A percentile compares a stretch with the other conserved stretches of the same genome.
Evolutionary conservation across 352 stramenopile species (phyloP).

Genomic region (Thraustochytrium striatum): DNA sequence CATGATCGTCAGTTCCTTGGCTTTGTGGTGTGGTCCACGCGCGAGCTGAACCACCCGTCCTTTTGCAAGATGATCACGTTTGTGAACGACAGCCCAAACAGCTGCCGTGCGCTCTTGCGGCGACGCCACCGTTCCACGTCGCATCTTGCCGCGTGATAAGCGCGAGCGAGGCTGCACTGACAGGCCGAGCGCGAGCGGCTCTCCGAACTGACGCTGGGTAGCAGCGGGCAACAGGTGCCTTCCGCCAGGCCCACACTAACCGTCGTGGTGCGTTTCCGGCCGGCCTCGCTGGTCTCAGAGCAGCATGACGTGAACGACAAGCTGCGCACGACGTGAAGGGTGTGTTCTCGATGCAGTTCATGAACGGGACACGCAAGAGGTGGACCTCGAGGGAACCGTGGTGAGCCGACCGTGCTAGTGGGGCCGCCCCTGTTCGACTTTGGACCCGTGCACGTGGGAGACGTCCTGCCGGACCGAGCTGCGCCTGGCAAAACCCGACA

Average conservation of each 20-base stretch:
- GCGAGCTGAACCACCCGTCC: not conserved
- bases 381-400: slow-evolving; percentile 24
- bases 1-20: slow-evolving; percentile 2
- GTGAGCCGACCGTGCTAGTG: slow-evolving; percentile 13
- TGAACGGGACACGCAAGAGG: slow-evolving; percentile 10
- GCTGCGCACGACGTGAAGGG: slow-evolving; percentile 2
- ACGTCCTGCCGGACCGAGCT: not conserved
- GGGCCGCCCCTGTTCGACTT: slow-evolving; percentile 15
- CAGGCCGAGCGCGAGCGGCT: not conserved
- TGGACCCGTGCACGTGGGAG: slow-evolving; percentile 32
- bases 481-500: slow-evolving; percentile 15
- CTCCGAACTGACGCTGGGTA: not conserved
- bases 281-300: not conserved
- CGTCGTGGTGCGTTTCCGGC: slow-evolving; percentile 13
- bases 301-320: slow-evolving; percentile 18
- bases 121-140: not conserved
- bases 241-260: slow-evolving; percentile 17
- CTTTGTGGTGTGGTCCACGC: slow-evolving; percentile 40
- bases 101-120: not conserved
- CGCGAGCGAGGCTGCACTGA: not conserved
- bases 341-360: not conserved
- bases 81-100: not conserved
- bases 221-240: not conserved
- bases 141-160: not conserved
- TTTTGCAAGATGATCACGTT: slow-evolving; percentile 44